Conservation (phyloP, 805 yeast species). For the Sungouiozyma intestinalis region DNA sequence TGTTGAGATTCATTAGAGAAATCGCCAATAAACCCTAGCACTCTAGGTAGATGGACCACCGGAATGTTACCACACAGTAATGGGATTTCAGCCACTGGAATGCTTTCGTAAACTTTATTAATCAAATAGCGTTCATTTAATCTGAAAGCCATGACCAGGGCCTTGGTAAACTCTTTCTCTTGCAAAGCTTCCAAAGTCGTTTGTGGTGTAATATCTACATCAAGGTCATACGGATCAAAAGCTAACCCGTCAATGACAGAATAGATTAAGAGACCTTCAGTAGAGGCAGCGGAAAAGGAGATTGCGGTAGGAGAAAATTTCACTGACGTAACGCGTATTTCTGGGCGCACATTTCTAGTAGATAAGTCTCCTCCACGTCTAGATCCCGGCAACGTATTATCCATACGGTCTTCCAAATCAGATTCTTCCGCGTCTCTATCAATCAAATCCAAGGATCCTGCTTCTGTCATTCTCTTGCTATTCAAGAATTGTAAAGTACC, state of each 20-base stretch:
- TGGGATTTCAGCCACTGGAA: slow-evolving; percentile 61
- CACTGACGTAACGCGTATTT: slow-evolving; percentile 67
- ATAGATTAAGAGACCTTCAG: slow-evolving; percentile 81
- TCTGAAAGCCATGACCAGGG: slow-evolving; percentile 88
- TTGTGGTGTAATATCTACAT: slow-evolving; percentile 82
- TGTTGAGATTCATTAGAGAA: slow-evolving; percentile 65
- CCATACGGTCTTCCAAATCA: slow-evolving; percentile 74
- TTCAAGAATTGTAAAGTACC: slow-evolving; percentile 78
- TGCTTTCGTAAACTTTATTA: slow-evolving; percentile 58
- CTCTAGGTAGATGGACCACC: slow-evolving; percentile 55
- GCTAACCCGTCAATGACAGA: slow-evolving; percentile 64
- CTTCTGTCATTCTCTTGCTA: slow-evolving; percentile 76
- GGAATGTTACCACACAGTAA: slow-evolving; percentile 67
- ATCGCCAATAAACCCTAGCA: slow-evolving; percentile 61
- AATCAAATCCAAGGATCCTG: slow-evolving; percentile 70
- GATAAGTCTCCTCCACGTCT: slow-evolving; percentile 70
- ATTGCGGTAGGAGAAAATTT: slow-evolving; percentile 83
- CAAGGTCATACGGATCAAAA: slow-evolving; percentile 93
- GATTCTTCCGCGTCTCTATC: slow-evolving; percentile 82
- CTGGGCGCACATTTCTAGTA: slow-evolving; percentile 65
- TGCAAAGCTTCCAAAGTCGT: slow-evolving; percentile 50
- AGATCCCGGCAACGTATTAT: slow-evolving; percentile 76
- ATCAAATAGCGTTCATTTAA: slow-evolving; percentile 72
- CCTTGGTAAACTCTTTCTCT: slow-evolving; percentile 52
- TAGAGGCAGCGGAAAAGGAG: slow-evolving; percentile 88